Evolutionary conservation across 345 rosid species (phyloP).

Genomic region (Boechera divaricarpa): DNA sequence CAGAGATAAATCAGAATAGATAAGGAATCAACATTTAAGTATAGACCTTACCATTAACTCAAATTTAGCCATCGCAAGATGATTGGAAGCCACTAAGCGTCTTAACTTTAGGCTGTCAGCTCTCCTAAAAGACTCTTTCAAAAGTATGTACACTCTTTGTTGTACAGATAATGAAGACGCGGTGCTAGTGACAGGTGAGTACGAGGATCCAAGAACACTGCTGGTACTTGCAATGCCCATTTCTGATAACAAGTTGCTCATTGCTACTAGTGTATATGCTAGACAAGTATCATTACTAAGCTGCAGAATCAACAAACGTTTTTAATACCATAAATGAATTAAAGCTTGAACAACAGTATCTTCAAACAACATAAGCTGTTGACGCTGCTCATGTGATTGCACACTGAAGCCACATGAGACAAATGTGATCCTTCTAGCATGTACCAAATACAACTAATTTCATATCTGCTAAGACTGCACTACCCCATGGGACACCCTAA

Average conservation of each 20-base stretch:
- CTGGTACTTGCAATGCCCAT: slow-evolving; percentile 71
- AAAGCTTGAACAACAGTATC: slow-evolving; percentile 12
- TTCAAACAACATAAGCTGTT: slow-evolving; percentile 9
- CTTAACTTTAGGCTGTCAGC: slow-evolving; percentile 86
- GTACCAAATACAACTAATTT: slow-evolving; percentile 19
- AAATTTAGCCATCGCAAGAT: slow-evolving; percentile 95
- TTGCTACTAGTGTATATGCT: slow-evolving; percentile 90
- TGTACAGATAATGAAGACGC: slow-evolving; percentile 77
- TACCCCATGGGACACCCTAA: slow-evolving; percentile 4
- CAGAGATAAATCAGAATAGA: slow-evolving; percentile 5
- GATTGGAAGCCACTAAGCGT: slow-evolving; percentile 85
- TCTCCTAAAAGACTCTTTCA: slow-evolving; percentile 80
- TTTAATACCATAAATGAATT: slow-evolving; percentile 19
- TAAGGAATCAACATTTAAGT: slow-evolving; percentile 1
- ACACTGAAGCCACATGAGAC: slow-evolving; percentile 6
- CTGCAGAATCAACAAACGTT: slow-evolving; percentile 57
- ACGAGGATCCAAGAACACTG: slow-evolving; percentile 80
- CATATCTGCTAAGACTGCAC: slow-evolving; percentile 26
- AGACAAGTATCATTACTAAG: slow-evolving; percentile 89
- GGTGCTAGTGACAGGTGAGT: slow-evolving; percentile 65
- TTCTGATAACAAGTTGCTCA: slow-evolving; percentile 90
- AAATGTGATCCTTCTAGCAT: slow-evolving; percentile 27
- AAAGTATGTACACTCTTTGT: slow-evolving; percentile 85
- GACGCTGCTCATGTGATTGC: slow-evolving; percentile 15
- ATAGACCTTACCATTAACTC: slow-evolving; percentile 71